These are phyloP conservation scores for Wickerhamomyces mucosus DNA, from an alignment of 805 yeast species.

Conservation along the genomic window DNA sequence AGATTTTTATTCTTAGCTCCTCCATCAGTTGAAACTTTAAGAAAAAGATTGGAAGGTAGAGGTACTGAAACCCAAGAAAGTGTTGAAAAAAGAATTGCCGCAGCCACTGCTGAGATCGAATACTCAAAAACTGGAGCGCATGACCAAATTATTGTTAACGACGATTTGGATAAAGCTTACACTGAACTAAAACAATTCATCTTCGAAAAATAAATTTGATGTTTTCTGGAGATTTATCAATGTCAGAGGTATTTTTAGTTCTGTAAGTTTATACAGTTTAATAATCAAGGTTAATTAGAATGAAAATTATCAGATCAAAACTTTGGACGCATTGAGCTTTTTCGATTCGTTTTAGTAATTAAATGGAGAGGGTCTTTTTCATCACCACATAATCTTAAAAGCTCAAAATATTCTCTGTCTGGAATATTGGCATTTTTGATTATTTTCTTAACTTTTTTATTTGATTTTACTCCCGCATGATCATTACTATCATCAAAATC, in stretches of 20 bases:
- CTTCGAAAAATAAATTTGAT: constrained; percentile 32
- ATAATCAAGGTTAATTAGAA: too few relatives aligned
- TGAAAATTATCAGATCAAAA: constrained; percentile 2
- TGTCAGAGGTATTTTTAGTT: too few relatives aligned
- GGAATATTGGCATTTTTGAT: too few relatives aligned
- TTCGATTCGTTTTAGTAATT: too few relatives aligned
- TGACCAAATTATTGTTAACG: constrained; percentile 82
- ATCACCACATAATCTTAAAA: constrained; percentile 7
- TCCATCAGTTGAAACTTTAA: constrained; percentile 76
- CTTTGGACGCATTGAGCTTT: too few relatives aligned
- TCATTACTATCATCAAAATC: too few relatives aligned
- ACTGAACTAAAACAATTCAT: constrained; percentile 70
- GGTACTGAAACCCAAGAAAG: constrained; percentile 94
- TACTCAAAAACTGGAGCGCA: constrained; percentile 89
- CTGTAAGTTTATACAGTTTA: too few relatives aligned
- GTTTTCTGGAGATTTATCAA: too few relatives aligned
- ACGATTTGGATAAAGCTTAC: constrained; percentile 86
- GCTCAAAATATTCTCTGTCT: constrained; percentile 4
- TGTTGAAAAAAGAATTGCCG: constrained; percentile 70
- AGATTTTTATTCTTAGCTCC: constrained; percentile 85
- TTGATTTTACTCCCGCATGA: too few relatives aligned
- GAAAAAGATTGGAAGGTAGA: constrained; percentile 69
- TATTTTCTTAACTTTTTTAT: too few relatives aligned
- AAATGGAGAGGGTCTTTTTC: constrained; percentile 15
- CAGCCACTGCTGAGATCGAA: constrained; percentile 84